Evolutionary conservation across 1,139 yeast species (phyloP), one percentile per base, ranked within the genome.

Genomic region (Meyerozyma guilliermondii): DNA sequence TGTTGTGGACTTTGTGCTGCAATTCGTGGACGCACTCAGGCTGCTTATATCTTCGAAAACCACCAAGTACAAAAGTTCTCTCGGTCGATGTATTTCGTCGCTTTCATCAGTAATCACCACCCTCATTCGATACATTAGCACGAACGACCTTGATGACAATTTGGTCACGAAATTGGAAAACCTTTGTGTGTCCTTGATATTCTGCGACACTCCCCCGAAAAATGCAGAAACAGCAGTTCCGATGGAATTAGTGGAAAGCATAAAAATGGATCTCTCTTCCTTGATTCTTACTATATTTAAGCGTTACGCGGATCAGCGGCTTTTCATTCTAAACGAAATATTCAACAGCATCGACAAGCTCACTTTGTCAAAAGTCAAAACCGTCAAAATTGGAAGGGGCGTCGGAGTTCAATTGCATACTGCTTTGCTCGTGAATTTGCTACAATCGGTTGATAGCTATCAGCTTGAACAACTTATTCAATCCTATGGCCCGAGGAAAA

Each of bases 311-410:
- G 73, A 70, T 35, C 94, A 86, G 52, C 65, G 85, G 43, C 62
- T 62, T 1, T 83, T 81, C 53, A 67, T 87, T 7, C 51, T 85
- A 10, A 76, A 75, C 40, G 92, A 87, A 54, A 55, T 84, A 3
- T 52, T 83, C n/a, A 59, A 72, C 3, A 74, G 74, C 43, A 62
- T 80, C 44, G 76, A 72, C 39, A 71, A 66, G 38, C 54, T 81
- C 7, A 76, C 84, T 0, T 54, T 65, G 2, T 44, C 56, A 16
- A 50, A 52, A 16, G 68, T 81, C 0, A 67, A 80, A 39, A 77
- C 71, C 38, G 68, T 62, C 41, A 67, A 65, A 36, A 48, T 77
- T 1, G 51, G 68, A 0, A 59, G 72, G 35, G 84, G 84, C 1
- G 56, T 62, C 4, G 65, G 58, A 38, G 69, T 82, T 8, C 85